These are phyloP conservation scores for Penicillium glabrum DNA, from an alignment of 2,329 filamentous ascomycete genomes.

Conservation along the genomic window DNA sequence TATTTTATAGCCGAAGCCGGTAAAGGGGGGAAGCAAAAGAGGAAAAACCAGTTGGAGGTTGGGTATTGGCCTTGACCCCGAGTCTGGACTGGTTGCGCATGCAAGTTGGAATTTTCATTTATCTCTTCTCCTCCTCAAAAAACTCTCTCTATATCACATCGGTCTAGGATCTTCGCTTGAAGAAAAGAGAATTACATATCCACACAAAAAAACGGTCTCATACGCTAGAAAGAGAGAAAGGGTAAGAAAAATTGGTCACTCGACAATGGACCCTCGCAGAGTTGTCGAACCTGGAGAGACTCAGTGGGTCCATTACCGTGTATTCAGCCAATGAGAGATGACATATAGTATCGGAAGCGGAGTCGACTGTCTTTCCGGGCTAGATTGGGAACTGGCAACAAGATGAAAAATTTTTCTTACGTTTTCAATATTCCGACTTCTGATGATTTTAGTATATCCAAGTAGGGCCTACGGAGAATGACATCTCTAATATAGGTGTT, in stretches of 20 bases:
- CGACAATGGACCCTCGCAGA: constrained; percentile 1
- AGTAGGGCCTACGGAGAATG: neutral
- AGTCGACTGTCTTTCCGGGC: neutral
- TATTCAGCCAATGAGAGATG: neutral
- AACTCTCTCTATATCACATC: neutral
- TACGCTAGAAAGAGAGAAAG: neutral
- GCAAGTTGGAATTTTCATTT: neutral
- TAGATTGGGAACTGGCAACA: neutral
- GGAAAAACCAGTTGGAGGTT: neutral
- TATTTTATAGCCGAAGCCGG: neutral
- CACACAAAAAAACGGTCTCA: neutral
- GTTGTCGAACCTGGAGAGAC: constrained; percentile 2
- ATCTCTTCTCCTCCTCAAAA: neutral
- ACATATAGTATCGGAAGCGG: neutral
- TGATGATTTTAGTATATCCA: neutral
- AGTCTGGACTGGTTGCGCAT: neutral
- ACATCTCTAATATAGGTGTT: neutral
- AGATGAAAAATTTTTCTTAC: neutral
- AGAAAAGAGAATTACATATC: neutral
- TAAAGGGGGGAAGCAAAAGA: neutral
- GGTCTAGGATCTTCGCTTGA: neutral
- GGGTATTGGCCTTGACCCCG: neutral
- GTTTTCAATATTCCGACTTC: neutral
- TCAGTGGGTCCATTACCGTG: neutral
- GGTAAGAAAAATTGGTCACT: neutral